Conservation (phyloP, 768 basidiomycete species). For the Hortiboletus flavorubellus region DNA sequence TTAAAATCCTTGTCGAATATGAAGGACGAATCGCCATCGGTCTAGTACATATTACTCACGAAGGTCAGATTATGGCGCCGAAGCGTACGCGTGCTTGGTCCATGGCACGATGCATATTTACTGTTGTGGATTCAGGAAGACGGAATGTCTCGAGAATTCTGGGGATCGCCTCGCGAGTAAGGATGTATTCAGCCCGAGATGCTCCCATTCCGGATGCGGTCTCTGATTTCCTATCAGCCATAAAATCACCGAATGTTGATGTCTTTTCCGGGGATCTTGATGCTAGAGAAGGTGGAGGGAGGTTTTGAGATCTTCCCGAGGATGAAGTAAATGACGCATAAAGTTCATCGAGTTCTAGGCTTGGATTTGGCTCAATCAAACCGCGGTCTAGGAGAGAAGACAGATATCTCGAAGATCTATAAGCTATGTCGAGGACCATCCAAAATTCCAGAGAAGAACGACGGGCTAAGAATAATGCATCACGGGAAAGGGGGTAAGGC, state of each 20-base stretch:
- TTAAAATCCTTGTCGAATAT: constrained; percentile 1
- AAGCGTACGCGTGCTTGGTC: constrained; percentile 48
- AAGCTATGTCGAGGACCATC: constrained; percentile 41
- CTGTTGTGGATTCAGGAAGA: constrained; percentile 42
- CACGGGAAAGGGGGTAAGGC: neutral
- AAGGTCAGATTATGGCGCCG: constrained; percentile 2
- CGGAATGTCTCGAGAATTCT: constrained; percentile 44
- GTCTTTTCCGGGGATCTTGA: constrained; percentile 10
- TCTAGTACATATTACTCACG: constrained; percentile 14
- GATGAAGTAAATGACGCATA: constrained; percentile 39
- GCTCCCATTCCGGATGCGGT: neutral
- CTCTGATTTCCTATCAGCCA: neutral
- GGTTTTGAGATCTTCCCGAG: constrained; percentile 6
- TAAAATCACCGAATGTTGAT: neutral
- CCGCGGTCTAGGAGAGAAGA: constrained; percentile 54
- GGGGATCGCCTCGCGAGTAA: constrained; percentile 54
- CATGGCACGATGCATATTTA: constrained; percentile 61
- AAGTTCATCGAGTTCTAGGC: constrained; percentile 51
- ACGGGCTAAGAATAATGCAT: neutral
- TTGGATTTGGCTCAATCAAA: constrained; percentile 54
- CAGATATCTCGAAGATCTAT: constrained; percentile 67
- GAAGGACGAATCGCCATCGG: constrained; percentile 7
- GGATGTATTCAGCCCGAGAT: constrained; percentile 29
- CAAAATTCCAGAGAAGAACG: neutral
- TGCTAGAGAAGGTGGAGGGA: constrained; percentile 7